Evolutionary conservation across 2,329 filamentous ascomycete genomes (phyloP).

Genomic region (Fusarium lateritium): DNA sequence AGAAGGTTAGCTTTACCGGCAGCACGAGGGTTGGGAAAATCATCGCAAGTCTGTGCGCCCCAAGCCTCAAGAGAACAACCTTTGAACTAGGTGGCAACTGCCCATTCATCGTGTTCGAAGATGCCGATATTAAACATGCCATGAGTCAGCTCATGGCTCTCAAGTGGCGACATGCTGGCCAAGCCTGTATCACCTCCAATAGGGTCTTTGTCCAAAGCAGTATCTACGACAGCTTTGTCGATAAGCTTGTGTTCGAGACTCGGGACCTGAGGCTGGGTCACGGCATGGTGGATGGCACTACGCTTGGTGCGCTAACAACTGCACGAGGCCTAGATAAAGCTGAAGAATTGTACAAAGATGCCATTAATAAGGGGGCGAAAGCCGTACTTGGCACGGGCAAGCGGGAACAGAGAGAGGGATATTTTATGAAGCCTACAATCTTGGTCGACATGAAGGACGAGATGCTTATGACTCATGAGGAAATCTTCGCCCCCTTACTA

Average conservation of each 20-base stretch:
- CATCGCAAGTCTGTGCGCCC: conserved; percentile 71
- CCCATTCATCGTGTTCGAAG: conserved; percentile 75
- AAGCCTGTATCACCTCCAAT: conserved; percentile 77
- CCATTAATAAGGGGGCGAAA: conserved; percentile 14
- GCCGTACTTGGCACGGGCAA: conserved; percentile 8
- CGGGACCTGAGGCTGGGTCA: not conserved
- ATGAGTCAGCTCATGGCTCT: conserved; percentile 12
- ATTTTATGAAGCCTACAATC: conserved; percentile 37
- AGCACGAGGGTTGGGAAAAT: conserved; percentile 78
- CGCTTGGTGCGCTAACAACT: conserved; percentile 33
- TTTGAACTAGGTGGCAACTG: conserved; percentile 82
- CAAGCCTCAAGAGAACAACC: conserved; percentile 75
- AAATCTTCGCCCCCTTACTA: conserved; percentile 35
- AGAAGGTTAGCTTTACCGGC: conserved; percentile 86
- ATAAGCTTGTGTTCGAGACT: conserved; percentile 3
- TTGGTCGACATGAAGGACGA: conserved; percentile 14
- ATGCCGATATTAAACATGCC: conserved; percentile 64
- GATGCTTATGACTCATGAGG: conserved; percentile 31
- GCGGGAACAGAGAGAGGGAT: not conserved
- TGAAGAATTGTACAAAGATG: conserved; percentile 21
- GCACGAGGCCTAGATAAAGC: conserved; percentile 17
- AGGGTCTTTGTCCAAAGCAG: conserved; percentile 70
- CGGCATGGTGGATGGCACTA: conserved; percentile 1
- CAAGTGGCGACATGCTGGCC: conserved; percentile 79
- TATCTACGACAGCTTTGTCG: conserved; percentile 65